phyloP scores from a whole-genome alignment of 2,329 filamentous ascomycete species.

The Fusarium illudens region DNA sequence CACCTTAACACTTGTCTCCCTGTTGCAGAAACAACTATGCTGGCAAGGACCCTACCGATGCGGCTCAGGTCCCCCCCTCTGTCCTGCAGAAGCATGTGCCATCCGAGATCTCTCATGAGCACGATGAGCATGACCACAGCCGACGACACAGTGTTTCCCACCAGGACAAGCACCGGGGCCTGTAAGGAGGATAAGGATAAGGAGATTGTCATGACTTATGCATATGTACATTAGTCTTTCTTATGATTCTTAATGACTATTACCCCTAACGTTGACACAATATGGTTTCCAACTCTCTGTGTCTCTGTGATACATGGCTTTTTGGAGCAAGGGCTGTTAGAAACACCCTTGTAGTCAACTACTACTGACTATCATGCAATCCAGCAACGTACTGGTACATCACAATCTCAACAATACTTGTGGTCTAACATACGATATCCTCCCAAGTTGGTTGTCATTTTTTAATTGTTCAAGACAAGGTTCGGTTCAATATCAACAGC shows the following conservation, averaged over 20 bases:
- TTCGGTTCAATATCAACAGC: too few species aligned
- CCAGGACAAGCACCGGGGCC: constrained; percentile 58
- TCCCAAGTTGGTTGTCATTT: too few species aligned
- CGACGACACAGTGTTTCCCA: constrained; percentile 58
- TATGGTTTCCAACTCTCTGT: not conserved
- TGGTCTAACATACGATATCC: too few species aligned
- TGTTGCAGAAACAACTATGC: constrained; percentile 25
- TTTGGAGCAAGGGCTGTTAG: too few species aligned
- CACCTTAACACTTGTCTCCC: constrained; percentile 22
- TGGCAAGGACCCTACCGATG: constrained; percentile 60
- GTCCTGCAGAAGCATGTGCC: constrained; percentile 58
- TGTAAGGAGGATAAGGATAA: constrained; percentile 45
- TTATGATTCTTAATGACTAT: constrained; percentile 22
- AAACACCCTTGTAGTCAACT: too few species aligned
- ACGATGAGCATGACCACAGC: constrained; percentile 53
- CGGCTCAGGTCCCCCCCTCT: constrained; percentile 66
- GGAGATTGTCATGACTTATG: constrained; percentile 15
- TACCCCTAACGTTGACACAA: not conserved
- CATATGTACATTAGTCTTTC: constrained; percentile 34
- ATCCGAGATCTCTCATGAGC: constrained; percentile 56
- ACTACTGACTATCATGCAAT: too few species aligned
- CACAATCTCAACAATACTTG: too few species aligned
- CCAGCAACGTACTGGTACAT: too few species aligned
- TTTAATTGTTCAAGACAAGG: too few species aligned
- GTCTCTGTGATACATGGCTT: not conserved